phyloP scores from a whole-genome alignment of 768 basidiomycete genomes.

The Leccinum imitatum region DNA sequence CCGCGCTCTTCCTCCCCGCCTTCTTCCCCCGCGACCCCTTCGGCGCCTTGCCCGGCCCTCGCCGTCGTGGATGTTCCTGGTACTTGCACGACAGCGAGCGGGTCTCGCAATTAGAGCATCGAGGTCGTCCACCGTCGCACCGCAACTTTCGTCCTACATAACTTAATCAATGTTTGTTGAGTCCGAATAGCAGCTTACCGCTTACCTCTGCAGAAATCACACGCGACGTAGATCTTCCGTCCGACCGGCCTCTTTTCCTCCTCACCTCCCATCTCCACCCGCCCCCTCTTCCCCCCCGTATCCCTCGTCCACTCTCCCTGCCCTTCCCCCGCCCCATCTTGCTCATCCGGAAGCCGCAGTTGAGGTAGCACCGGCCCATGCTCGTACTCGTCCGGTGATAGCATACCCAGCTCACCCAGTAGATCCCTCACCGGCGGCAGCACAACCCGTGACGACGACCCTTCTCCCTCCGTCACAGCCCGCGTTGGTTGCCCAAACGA shows the following conservation, averaged over 20 bases:
- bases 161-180: no score
- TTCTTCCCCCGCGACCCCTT: slow-evolving; percentile 55
- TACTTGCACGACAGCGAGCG: slow-evolving; percentile 56
- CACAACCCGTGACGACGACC: slow-evolving; percentile 23
- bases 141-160: slow-evolving; percentile 66
- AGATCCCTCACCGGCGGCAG: slow-evolving; percentile 31
- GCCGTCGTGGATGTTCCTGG: slow-evolving; percentile 49
- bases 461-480: slow-evolving; percentile 15
- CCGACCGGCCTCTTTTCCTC: slow-evolving; percentile 25
- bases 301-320: slow-evolving; percentile 15
- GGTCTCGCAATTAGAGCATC: slow-evolving; percentile 60
- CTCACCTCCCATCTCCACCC: slow-evolving; percentile 12
- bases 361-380: slow-evolving; percentile 28
- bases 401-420: slow-evolving; percentile 24
- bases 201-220: slow-evolving; percentile 77
- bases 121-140: slow-evolving; percentile 66
- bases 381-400: slow-evolving; percentile 17
- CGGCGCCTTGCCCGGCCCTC: slow-evolving; percentile 75
- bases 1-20: slow-evolving; percentile 28
- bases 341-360: slow-evolving; percentile 28
- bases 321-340: slow-evolving; percentile 10
- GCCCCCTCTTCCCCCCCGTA: slow-evolving; percentile 19
- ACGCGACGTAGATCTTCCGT: slow-evolving; percentile 51
- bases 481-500: slow-evolving; percentile 23
- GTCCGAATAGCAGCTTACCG: not conserved